Conservation (phyloP, 2,329 filamentous ascomycete genomes). For the Fusarium agapanthi region DNA sequence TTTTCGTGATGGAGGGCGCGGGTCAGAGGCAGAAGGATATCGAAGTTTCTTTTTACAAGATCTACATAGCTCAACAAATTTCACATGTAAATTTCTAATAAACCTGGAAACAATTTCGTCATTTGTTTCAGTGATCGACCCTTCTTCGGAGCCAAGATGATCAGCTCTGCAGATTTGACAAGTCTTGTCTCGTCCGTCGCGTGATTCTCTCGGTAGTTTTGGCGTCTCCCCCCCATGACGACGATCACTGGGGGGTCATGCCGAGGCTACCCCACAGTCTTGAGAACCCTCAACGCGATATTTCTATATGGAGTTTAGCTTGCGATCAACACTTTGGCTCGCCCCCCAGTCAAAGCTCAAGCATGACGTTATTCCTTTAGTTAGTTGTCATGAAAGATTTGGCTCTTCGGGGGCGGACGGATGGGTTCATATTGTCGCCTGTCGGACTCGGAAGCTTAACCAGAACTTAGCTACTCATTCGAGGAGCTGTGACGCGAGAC, state of each 20-base stretch:
- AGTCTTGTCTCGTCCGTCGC: neutral
- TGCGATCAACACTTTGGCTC: slow-evolving; percentile 17
- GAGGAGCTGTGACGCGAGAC: neutral
- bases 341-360: neutral
- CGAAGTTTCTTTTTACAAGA: neutral
- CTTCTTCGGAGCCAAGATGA: neutral
- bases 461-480: slow-evolving; percentile 6
- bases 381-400: neutral
- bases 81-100: slow-evolving; percentile 12
- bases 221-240: neutral
- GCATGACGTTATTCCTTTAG: neutral
- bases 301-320: slow-evolving; percentile 22
- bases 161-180: slow-evolving; percentile 9
- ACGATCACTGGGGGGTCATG: neutral
- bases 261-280: slow-evolving; percentile 24
- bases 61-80: neutral
- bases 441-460: slow-evolving; percentile 20
- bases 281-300: neutral
- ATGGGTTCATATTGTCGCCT: neutral
- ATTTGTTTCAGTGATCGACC: neutral
- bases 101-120: neutral
- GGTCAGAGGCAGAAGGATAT: neutral
- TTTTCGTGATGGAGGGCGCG: neutral
- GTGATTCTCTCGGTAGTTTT: slow-evolving; percentile 2
- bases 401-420: neutral